Conservation (phyloP, 2,329 filamentous ascomycete genomes). For the Daldinia eschscholtzii region DNA sequence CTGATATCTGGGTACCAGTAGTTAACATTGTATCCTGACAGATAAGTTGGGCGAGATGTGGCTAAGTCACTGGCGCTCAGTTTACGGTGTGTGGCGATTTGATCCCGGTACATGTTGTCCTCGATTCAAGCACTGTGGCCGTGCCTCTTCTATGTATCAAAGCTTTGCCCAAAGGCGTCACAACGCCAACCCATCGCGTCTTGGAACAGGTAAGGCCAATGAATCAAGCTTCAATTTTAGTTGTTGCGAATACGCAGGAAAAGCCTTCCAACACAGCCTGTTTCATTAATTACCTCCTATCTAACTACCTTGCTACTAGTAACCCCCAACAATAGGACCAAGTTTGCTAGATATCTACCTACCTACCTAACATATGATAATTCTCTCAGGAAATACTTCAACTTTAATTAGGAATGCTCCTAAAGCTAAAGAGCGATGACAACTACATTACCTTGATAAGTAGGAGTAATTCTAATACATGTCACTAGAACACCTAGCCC, state of each 20-base stretch:
- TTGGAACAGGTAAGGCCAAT: not conserved
- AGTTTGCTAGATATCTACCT: not conserved
- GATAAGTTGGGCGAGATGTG: not conserved
- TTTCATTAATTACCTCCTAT: not conserved
- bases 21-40: not conserved
- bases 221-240: not conserved
- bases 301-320: not conserved
- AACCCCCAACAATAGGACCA: not conserved
- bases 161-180: not conserved
- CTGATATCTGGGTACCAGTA: not conserved
- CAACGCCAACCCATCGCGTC: no score
- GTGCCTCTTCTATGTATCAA: not conserved
- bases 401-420: not conserved
- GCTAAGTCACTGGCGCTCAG: not conserved
- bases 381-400: not conserved
- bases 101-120: not conserved
- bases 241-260: not conserved
- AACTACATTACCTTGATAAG: not conserved
- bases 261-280: not conserved
- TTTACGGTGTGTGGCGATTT: not conserved
- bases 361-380: not conserved
- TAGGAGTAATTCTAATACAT: no score
- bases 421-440: not conserved
- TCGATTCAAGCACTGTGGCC: conserved; percentile 12
- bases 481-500: no score